Evolutionary conservation across 495 filamentous ascomycete species (phyloP).

Genomic region (Podospora australis): DNA sequence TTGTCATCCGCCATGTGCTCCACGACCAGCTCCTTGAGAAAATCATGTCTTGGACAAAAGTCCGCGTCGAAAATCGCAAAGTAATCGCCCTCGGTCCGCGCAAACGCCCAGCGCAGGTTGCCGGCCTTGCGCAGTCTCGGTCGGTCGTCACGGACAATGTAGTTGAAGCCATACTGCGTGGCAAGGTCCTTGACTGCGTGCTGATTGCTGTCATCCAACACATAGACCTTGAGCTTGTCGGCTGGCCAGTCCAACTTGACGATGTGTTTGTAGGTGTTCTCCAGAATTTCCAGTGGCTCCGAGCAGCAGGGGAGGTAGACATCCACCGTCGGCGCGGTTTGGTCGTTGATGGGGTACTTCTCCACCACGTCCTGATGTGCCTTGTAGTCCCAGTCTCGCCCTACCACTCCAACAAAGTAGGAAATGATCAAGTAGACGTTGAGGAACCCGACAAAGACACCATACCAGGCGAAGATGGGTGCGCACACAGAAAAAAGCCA

Average conservation of each 20-base stretch:
- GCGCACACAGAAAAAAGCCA: slow-evolving; percentile 26
- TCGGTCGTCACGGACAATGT: slow-evolving; percentile 28
- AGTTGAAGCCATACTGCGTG: slow-evolving; percentile 22
- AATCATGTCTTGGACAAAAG: slow-evolving; percentile 27
- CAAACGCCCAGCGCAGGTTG: slow-evolving; percentile 28
- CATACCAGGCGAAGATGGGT: slow-evolving; percentile 29
- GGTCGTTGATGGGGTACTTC: slow-evolving; percentile 22
- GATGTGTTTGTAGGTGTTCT: slow-evolving; percentile 30
- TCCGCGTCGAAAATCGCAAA: slow-evolving; percentile 32
- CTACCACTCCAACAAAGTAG: slow-evolving; percentile 27
- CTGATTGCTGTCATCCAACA: slow-evolving; percentile 24
- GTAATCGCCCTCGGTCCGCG: slow-evolving; percentile 22
- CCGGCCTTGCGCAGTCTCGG: slow-evolving; percentile 29
- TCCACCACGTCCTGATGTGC: slow-evolving; percentile 13
- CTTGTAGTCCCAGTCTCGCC: slow-evolving; percentile 25
- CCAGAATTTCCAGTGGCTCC: slow-evolving; percentile 27
- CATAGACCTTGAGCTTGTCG: slow-evolving; percentile 20
- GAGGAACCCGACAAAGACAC: slow-evolving; percentile 29
- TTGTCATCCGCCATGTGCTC: slow-evolving; percentile 26
- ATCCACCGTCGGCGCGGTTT: slow-evolving; percentile 26
- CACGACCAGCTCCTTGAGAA: slow-evolving; percentile 23
- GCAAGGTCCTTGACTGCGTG: slow-evolving; percentile 17
- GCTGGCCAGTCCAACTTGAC: slow-evolving; percentile 25
- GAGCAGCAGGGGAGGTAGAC: slow-evolving; percentile 32
- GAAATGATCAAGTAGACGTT: slow-evolving; percentile 31